phyloP scores from a whole-genome alignment of 2,329 filamentous ascomycete species.

The Diaporthe longicolla region DNA sequence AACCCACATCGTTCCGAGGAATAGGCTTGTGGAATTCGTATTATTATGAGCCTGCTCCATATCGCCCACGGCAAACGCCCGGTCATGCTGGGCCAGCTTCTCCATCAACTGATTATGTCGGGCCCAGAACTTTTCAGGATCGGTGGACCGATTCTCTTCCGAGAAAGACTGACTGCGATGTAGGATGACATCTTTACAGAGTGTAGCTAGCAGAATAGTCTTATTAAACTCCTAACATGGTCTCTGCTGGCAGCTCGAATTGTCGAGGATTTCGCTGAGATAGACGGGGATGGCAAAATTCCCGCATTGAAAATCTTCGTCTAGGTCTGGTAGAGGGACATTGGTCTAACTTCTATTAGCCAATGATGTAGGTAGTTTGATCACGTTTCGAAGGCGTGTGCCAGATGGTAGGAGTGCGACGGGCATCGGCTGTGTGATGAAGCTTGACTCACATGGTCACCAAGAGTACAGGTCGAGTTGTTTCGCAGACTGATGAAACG shows the following conservation, averaged over 20 bases:
- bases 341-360: background rate
- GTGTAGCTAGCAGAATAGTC: background rate
- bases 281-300: background rate
- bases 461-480: constrained; percentile 44
- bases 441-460: constrained; percentile 42
- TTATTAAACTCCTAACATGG: background rate
- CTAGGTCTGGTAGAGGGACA: background rate
- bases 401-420: background rate
- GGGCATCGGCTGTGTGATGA: background rate
- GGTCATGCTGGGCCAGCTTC: background rate
- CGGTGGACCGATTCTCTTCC: background rate
- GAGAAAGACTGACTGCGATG: background rate
- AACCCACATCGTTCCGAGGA: background rate
- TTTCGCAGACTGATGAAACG: constrained; percentile 45
- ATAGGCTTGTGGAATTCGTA: background rate
- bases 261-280: background rate
- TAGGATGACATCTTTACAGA: background rate
- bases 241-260: background rate
- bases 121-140: background rate
- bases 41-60: background rate
- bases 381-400: background rate
- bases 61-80: background rate
- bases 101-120: background rate
- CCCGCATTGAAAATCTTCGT: background rate
- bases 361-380: background rate